phyloP scores from a whole-genome alignment of 2,329 filamentous ascomycete genomes.

The Hypoxylon sp. region DNA sequence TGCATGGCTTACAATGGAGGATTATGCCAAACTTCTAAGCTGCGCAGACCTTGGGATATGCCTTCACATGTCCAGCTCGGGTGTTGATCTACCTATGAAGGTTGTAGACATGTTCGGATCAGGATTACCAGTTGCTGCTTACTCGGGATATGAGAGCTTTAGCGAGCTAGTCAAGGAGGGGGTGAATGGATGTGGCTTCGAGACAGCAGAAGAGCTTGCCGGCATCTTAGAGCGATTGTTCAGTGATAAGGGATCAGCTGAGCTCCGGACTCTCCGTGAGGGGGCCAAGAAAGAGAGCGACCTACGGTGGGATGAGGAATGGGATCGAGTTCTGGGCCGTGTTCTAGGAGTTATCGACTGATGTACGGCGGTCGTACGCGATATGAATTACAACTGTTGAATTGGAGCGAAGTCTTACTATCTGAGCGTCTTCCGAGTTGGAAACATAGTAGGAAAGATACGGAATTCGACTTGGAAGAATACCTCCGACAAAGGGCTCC shows the following conservation, averaged over 20 bases:
- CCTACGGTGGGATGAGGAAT: conserved; percentile 91
- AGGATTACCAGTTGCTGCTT: conserved; percentile 90
- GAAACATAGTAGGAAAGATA: conserved; percentile 19
- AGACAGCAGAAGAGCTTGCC: conserved; percentile 76
- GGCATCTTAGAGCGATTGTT: conserved; percentile 76
- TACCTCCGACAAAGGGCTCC: not conserved
- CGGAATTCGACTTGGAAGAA: not conserved
- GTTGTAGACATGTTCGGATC: conserved; percentile 99
- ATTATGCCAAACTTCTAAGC: conserved; percentile 88
- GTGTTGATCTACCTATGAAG: conserved; percentile 98
- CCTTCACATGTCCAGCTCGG: conserved; percentile 92
- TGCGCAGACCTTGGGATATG: conserved; percentile 92
- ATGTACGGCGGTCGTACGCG: conserved; percentile 9
- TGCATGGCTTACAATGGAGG: conserved; percentile 85
- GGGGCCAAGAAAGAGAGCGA: conserved; percentile 83
- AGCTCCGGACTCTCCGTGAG: conserved; percentile 73
- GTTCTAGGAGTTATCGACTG: conserved; percentile 70
- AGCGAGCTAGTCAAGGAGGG: conserved; percentile 90
- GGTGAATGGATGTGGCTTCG: conserved; percentile 88
- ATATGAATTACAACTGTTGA: conserved; percentile 26
- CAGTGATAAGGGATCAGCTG: conserved; percentile 61
- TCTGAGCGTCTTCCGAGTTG: conserved; percentile 26
- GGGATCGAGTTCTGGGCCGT: conserved; percentile 84
- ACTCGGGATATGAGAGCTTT: conserved; percentile 89
- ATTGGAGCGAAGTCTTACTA: conserved; percentile 5